A percentile compares a stretch with the other conserved stretches of the same genome.
These are phyloP conservation scores for Cladosporium halotolerans DNA, from an alignment of 2,329 filamentous ascomycete genomes.

Conservation along the genomic window DNA sequence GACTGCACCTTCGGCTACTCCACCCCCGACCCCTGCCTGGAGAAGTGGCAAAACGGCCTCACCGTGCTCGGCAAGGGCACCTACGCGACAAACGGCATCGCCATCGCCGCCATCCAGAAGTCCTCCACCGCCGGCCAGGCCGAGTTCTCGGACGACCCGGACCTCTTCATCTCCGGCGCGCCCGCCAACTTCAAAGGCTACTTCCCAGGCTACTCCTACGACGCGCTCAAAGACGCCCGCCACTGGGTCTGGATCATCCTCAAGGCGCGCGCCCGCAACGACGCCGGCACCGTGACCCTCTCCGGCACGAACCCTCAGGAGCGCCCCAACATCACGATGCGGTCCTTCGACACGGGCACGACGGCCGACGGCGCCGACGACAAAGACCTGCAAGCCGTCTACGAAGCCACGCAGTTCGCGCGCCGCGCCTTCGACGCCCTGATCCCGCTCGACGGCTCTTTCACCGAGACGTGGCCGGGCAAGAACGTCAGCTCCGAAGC, in stretches of 20 bases:
- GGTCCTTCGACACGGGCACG: conserved; percentile 18
- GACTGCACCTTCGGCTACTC: conserved; percentile 33
- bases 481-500: conserved; percentile 8
- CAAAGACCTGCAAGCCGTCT: conserved; percentile 45
- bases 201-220: conserved; percentile 47
- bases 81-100: conserved; percentile 48
- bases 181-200: conserved; percentile 49
- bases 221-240: conserved; percentile 37
- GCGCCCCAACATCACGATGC: conserved; percentile 12
- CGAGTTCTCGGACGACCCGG: conserved; percentile 41
- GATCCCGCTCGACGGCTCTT: conserved; percentile 7
- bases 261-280: conserved; percentile 57
- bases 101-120: conserved; percentile 40
- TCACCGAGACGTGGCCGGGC: conserved; percentile 12
- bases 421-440: conserved; percentile 33
- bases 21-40: conserved; percentile 37
- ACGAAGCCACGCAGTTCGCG: conserved; percentile 50
- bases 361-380: conserved; percentile 15
- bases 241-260: conserved; percentile 48
- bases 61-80: conserved; percentile 33
- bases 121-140: conserved; percentile 36
- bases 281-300: conserved; percentile 28
- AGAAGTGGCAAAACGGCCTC: conserved; percentile 36
- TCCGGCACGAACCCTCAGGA: conserved; percentile 16
- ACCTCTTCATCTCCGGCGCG: conserved; percentile 50